Conservation (phyloP, 164 flowering plant genomes). For the Echeveria elegans region DNA sequence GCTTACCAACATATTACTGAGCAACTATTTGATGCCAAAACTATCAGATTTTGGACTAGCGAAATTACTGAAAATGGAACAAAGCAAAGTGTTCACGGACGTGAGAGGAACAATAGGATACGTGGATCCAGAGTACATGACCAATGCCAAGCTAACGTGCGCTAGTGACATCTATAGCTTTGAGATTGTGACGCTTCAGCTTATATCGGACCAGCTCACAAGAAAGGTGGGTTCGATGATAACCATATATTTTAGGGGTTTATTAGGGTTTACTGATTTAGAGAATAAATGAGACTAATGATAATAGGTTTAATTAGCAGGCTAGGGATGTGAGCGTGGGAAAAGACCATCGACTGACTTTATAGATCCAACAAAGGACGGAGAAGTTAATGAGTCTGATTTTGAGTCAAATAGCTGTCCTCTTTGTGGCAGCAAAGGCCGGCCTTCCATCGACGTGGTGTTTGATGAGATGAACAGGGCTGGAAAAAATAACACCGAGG, state of each 20-base stretch:
- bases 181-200: slow-evolving; percentile 55
- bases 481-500: slow-evolving; percentile 32
- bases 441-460: slow-evolving; percentile 44
- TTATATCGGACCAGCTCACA: slow-evolving; percentile 58
- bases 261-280: no score
- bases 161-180: slow-evolving; percentile 70
- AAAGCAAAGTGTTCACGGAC: slow-evolving; percentile 68
- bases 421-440: slow-evolving; percentile 69
- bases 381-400: slow-evolving; percentile 32
- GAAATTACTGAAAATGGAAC: slow-evolving; percentile 59
- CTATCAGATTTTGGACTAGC: slow-evolving; percentile 82
- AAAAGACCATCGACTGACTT: not conserved
- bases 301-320: not conserved
- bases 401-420: slow-evolving; percentile 54
- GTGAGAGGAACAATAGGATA: slow-evolving; percentile 72
- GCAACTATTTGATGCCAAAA: slow-evolving; percentile 50
- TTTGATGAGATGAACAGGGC: slow-evolving; percentile 45
- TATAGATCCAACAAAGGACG: slow-evolving; percentile 9
- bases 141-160: slow-evolving; percentile 61
- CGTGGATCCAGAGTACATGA: slow-evolving; percentile 82
- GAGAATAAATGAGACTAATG: not conserved
- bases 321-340: not conserved
- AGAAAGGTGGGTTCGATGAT: slow-evolving; percentile 32
- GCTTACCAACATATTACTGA: slow-evolving; percentile 73
- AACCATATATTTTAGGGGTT: no score